phyloP scores from a whole-genome alignment of 305 asterid species.

The Euphrasia arctica region DNA sequence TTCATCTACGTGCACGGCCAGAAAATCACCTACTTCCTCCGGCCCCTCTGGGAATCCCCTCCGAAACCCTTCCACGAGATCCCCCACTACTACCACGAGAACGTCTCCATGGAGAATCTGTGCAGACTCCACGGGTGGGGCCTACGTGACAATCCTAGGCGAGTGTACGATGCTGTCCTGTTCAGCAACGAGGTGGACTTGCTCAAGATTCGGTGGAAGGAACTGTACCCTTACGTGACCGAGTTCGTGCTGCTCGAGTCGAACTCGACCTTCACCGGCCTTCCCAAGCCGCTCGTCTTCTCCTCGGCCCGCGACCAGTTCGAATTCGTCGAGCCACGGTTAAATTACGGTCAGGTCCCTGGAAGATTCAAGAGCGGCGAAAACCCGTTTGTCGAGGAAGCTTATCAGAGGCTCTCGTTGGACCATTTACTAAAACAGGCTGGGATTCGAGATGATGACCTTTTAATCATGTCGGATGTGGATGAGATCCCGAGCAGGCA shows the following conservation, averaged over 20 bases:
- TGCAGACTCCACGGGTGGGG: constrained; percentile 97
- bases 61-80: constrained; percentile 88
- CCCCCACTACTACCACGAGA: constrained; percentile 94
- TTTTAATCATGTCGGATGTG: constrained; percentile 91
- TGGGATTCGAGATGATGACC: constrained; percentile 92
- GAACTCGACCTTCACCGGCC: constrained; percentile 88
- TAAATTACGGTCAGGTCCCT: constrained; percentile 77
- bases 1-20: constrained; percentile 73
- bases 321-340: constrained; percentile 71
- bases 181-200: constrained; percentile 89
- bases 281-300: constrained; percentile 74
- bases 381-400: constrained; percentile 94
- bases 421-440: constrained; percentile 90
- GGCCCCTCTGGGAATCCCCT: constrained; percentile 97
- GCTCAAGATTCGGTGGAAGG: constrained; percentile 84
- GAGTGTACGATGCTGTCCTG: constrained; percentile 90
- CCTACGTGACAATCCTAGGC: constrained; percentile 81
- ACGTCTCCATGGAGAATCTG: constrained; percentile 80
- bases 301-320: constrained; percentile 53
- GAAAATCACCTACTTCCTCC: constrained; percentile 83
- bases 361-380: constrained; percentile 83
- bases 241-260: constrained; percentile 92
- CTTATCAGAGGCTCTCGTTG: constrained; percentile 82
- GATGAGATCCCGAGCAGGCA: constrained; percentile 95
- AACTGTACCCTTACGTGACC: constrained; percentile 75